Evolutionary conservation across 139 green algal genomes (phyloP).

Genomic region (Penium margaritaceum): DNA sequence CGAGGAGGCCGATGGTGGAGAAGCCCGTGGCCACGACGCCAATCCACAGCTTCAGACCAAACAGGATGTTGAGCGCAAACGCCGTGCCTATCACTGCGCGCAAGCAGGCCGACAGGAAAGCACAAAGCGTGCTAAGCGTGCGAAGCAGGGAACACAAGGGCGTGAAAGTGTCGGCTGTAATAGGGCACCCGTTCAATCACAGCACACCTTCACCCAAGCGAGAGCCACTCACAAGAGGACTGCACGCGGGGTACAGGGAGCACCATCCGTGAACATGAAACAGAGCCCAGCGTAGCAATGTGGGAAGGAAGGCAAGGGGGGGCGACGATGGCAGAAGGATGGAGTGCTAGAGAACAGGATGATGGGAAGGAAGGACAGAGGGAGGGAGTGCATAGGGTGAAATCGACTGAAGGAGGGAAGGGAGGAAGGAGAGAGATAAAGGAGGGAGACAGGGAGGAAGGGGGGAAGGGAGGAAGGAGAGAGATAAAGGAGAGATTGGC

Average conservation of each 20-base stretch:
- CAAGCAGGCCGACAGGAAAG: background rate
- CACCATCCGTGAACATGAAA: background rate
- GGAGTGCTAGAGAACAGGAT: too few relatives aligned
- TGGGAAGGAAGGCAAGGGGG: background rate
- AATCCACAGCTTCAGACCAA: constrained; percentile 40
- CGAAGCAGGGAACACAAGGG: too few relatives aligned
- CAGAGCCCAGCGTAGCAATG: background rate
- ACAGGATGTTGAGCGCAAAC: constrained; percentile 57
- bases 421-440: background rate
- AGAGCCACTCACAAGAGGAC: background rate
- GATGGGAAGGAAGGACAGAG: too few relatives aligned
- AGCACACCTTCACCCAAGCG: background rate
- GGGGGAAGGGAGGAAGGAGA: background rate
- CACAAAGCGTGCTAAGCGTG: too few relatives aligned
- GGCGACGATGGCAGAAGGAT: background rate
- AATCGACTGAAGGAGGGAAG: background rate
- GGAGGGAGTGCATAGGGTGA: too few relatives aligned
- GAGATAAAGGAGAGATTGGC: background rate
- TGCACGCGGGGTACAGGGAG: background rate
- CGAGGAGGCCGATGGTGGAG: constrained; percentile 45
- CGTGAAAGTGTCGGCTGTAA: too few relatives aligned
- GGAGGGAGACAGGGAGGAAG: background rate
- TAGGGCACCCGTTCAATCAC: background rate
- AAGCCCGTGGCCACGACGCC: constrained; percentile 57
- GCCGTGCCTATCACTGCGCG: constrained; percentile 54